Conservation (phyloP, 805 yeast genomes). For the Candida taoyuanica region DNA sequence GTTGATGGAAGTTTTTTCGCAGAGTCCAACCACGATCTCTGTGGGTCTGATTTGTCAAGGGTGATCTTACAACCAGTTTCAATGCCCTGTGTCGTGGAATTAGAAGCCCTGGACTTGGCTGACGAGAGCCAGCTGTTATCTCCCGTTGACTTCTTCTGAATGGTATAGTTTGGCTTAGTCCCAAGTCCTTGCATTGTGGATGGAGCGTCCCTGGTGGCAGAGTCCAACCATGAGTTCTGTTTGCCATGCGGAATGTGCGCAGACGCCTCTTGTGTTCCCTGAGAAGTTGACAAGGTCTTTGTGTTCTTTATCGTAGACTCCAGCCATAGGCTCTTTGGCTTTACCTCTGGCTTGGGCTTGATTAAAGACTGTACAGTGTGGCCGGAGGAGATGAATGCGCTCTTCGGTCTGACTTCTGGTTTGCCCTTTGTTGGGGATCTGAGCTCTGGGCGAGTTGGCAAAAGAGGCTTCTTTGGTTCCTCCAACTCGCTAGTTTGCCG, state of each 20-base stretch:
- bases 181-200: conserved; percentile 13
- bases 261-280: conserved; percentile 4
- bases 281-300: conserved; percentile 2
- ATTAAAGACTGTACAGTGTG: neutral
- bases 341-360: conserved; percentile 9
- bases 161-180: conserved; percentile 5
- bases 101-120: conserved; percentile 4
- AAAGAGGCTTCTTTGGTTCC: conserved; percentile 2
- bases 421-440: neutral
- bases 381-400: neutral
- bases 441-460: conserved; percentile 8
- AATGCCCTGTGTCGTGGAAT: conserved; percentile 7
- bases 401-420: conserved; percentile 8
- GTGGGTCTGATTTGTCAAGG: neutral
- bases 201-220: conserved; percentile 9
- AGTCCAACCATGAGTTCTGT: conserved; percentile 10
- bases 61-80: conserved; percentile 4
- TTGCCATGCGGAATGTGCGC: conserved; percentile 1
- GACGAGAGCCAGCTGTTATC: conserved; percentile 11
- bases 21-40: conserved; percentile 23
- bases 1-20: conserved; percentile 13
- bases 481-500: neutral
- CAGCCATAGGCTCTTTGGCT: conserved; percentile 14
- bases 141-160: neutral
- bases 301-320: conserved; percentile 7